These are phyloP conservation scores for Phytophthora sp. DNA, from an alignment of 352 stramenopile species.

Conservation along the genomic window DNA sequence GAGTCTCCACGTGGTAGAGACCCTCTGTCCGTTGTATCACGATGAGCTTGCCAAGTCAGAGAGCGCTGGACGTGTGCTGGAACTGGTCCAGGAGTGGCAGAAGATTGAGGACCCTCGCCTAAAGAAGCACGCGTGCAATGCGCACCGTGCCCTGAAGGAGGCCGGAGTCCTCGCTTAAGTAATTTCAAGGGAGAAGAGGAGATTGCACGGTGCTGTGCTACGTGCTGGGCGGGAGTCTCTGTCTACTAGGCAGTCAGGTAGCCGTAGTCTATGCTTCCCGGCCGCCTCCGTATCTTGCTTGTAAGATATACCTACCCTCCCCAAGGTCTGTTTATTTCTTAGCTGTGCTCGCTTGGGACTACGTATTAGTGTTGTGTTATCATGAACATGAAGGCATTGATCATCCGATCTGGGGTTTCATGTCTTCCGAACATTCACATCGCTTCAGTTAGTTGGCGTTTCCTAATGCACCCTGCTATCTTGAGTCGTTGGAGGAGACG, in stretches of 20 bases:
- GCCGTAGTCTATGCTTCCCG: slow-evolving; percentile 9
- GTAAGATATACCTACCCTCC: slow-evolving; percentile 43
- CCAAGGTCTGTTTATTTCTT: slow-evolving; percentile 19
- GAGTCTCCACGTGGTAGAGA: slow-evolving; percentile 89
- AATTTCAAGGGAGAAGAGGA: slow-evolving; percentile 26
- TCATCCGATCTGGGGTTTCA: slow-evolving; percentile 2
- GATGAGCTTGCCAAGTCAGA: slow-evolving; percentile 78
- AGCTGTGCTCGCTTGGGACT: slow-evolving; percentile 8
- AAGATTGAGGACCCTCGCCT: slow-evolving; percentile 84
- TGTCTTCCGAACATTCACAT: not conserved
- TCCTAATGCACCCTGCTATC: not conserved
- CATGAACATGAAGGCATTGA: slow-evolving; percentile 25
- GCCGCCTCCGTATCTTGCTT: slow-evolving; percentile 41
- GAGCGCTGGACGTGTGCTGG: slow-evolving; percentile 61
- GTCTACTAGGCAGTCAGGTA: slow-evolving; percentile 7
- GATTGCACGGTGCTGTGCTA: slow-evolving; percentile 2
- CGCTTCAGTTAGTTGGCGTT: not conserved
- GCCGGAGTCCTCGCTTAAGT: slow-evolving; percentile 77
- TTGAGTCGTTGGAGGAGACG: not conserved
- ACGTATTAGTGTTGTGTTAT: slow-evolving; percentile 16
- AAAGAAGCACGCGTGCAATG: slow-evolving; percentile 88
- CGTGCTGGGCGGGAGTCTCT: slow-evolving; percentile 2
- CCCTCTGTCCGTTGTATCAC: slow-evolving; percentile 81
- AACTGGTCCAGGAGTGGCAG: slow-evolving; percentile 79
- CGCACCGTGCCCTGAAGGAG: slow-evolving; percentile 76